A percentile compares a stretch with the other conserved stretches of the same genome.
phyloP scores from a whole-genome alignment of 1,284 basidiomycete species.

The Singerocomus inundabilis region DNA sequence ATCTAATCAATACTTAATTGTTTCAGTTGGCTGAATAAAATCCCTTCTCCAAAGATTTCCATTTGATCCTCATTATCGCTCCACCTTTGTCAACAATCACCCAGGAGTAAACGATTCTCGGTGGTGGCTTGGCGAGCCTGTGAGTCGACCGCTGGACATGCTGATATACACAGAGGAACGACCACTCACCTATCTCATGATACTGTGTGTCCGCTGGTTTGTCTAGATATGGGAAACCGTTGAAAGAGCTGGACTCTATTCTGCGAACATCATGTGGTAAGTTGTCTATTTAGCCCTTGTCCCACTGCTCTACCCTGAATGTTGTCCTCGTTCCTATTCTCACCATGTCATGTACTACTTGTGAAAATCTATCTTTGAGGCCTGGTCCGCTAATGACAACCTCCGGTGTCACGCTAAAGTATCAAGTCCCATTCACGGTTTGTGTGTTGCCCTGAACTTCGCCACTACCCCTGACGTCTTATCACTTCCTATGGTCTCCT shows the following conservation, averaged over 20 bases:
- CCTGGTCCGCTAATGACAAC: conserved; percentile 73
- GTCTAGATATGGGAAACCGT: conserved; percentile 85
- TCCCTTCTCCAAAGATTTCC: conserved; percentile 62
- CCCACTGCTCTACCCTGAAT: not conserved
- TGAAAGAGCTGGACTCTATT: conserved; percentile 62
- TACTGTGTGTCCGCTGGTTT: not conserved
- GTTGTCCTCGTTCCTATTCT: not conserved
- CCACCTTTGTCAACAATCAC: conserved; percentile 68
- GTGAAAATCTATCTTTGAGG: conserved; percentile 41
- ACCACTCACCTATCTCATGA: not conserved
- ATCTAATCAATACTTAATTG: not conserved
- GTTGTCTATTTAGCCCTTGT: conserved; percentile 25
- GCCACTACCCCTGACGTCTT: not conserved
- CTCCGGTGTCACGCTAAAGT: conserved; percentile 62
- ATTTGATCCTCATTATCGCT: conserved; percentile 60
- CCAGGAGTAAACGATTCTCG: conserved; percentile 56
- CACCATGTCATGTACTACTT: not conserved
- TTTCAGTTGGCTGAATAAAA: not conserved
- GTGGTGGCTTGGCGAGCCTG: conserved; percentile 89
- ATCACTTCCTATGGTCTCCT: not conserved
- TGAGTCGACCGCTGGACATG: conserved; percentile 36
- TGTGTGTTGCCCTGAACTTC: conserved; percentile 13
- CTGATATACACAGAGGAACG: not conserved
- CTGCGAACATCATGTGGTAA: conserved; percentile 87
- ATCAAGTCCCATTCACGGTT: conserved; percentile 74